Evolutionary conservation across 768 basidiomycete genomes (phyloP), one percentile per base, ranked within the genome.

Genomic region (Lentinula lateritia): DNA sequence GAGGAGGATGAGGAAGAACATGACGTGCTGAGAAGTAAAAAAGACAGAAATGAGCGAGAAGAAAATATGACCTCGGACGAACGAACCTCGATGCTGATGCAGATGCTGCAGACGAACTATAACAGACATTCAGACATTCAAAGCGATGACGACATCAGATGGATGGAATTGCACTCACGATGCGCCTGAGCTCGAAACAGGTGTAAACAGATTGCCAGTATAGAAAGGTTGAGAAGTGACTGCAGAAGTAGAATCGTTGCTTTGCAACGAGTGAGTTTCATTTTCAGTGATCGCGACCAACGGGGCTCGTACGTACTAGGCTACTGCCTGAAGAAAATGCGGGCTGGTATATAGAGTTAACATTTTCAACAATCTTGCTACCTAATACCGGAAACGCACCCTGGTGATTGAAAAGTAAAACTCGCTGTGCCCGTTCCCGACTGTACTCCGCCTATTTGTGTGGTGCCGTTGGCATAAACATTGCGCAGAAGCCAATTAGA

Each of bases 201-300:
- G 53, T 20, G 36, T 54, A 23, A 54, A 54, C 6, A 54, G 38
- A 20, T 39, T 54, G 13, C 53, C 53, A 12, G 53, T 54, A 38
- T 54, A 54, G 53, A 54, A 54, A n/a, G 53, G 53, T 54, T 54
- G 35, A 20, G 53, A 54, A 39, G 18, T 18, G 12, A 39, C 53
- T 12, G 38, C 35, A 5, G n/a, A 54, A 23, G 53, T 54, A 6
- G 18, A 32, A 13, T 54, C 53, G 53, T 54, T 54, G 35, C 53
- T 54, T 35, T 38, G 0, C 8, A 39, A 54, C 53, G 18, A 54
- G 16, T 54, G 2, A 54, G 35, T 7, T 36, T n/a, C 23, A 9
- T 23, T 15, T 8, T 15, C 0, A n/a, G 1, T 38, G 4, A 36
- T 3, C 12, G 35, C 28, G 28, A 28, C 28, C 3, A 53, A 3